These are phyloP conservation scores for Geotrichum macrosporum DNA, from an alignment of 1,139 yeast genomes.

Conservation along the genomic window DNA sequence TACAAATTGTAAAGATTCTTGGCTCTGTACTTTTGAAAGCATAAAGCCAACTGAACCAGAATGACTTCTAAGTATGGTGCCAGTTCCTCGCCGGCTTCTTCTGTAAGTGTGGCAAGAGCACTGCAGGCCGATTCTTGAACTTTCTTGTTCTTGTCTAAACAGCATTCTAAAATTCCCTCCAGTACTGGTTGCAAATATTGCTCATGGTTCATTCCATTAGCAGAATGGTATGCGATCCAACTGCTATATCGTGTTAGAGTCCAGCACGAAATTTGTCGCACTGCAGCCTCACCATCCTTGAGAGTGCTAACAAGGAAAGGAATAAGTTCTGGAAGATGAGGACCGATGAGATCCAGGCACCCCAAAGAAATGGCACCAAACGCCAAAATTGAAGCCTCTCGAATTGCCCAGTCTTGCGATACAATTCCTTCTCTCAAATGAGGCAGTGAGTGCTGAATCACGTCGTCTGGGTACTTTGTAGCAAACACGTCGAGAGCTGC, in stretches of 20 bases:
- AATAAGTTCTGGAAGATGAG: conserved; percentile 71
- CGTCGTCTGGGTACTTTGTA: conserved; percentile 60
- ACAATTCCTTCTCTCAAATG: conserved; percentile 65
- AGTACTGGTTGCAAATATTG: conserved; percentile 63
- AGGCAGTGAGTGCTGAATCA: conserved; percentile 69
- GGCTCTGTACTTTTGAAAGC: conserved; percentile 75
- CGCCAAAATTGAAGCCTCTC: conserved; percentile 92
- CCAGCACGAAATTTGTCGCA: conserved; percentile 94
- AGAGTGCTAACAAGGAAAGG: conserved; percentile 82
- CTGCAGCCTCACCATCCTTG: conserved; percentile 73
- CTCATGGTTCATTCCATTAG: conserved; percentile 53
- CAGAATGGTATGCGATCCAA: conserved; percentile 54
- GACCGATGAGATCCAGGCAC: conserved; percentile 65
- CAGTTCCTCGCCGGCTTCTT: conserved; percentile 61
- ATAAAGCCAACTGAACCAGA: conserved; percentile 63
- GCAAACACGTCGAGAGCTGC: conserved; percentile 86
- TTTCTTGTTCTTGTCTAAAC: conserved; percentile 77
- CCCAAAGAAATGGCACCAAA: conserved; percentile 94
- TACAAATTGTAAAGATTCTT: conserved; percentile 76
- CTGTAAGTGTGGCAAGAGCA: conserved; percentile 78
- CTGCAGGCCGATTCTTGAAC: conserved; percentile 95
- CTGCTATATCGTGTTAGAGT: conserved; percentile 77
- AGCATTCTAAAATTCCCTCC: conserved; percentile 67
- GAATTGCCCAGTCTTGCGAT: conserved; percentile 73
- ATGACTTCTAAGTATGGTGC: conserved; percentile 61